Base-by-base conservation (phyloP, 2,329 filamentous ascomycete species). In the Neobulgaria alba region DNA sequence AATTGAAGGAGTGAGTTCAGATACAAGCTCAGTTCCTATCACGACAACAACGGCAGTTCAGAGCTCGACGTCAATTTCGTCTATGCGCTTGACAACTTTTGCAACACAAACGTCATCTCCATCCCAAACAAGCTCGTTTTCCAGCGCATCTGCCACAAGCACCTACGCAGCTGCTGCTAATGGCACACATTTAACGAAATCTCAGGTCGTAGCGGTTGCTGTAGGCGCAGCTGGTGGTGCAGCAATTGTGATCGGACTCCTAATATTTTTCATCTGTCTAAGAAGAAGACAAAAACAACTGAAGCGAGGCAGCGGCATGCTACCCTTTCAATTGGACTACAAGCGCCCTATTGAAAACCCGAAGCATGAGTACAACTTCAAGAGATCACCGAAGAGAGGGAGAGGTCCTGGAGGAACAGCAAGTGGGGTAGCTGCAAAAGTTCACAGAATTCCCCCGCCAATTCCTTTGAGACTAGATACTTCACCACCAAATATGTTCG, bases 121-220 rank as follows among this genome's bases (percentile, higher is more conserved):
- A 29, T 42, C 36, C 20, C 35, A 36, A 19, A 14, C 39, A 17
- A 42, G 38, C 20, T 12, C 45, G 30, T 29, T 45, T 33, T 38
- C 45, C 18, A 50, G 40, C 32, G 33, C 36, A 30, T 38, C 44
- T 19, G 42, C 47, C 10, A 38, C 41, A 15, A 42, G 36, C 29
- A 41, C 17, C 17, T 10, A 18, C 20, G 12, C 23, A 16, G 5
- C 17, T 16, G 56, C 54, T 23, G 33, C 33, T 19, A 19, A 30
- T 3, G 44, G 39, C 14, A 30, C 43, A 10, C 33, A 32, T 3
- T 39, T 57, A 15, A 44, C 51, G 1, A 48, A 51, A 8, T 31
- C 46, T 17, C 72, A 78, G 46, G 67, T 81, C 34, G 69, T 68
- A 14, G 79, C 77, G 5, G 77, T 83, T 43, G 64, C 69, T 1